Evolutionary conservation across 208 protist species (phyloP), one percentile per base, ranked within the genome.

Genomic region (Leishmania arabica): DNA sequence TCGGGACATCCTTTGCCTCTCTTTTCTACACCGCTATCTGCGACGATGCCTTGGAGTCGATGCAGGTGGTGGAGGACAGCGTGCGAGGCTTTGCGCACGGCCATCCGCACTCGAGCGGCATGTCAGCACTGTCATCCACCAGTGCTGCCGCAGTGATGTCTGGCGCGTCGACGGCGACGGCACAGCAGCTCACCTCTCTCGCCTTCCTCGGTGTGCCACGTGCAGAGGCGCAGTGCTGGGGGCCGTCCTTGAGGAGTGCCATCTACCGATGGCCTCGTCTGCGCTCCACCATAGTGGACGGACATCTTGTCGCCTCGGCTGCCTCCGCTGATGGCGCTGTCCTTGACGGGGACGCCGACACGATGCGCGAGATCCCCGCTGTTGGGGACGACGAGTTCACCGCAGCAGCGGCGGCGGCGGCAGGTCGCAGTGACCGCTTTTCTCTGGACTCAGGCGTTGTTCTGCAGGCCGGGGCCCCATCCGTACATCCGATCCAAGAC

Each of bases 51-150:
- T 79, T 89, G 64, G 89, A 92, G 68, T 91, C 92, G 56, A 86
- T 89, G 89, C 85, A 86, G 80, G 31, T 89, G 71, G 85, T 95
- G 60, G 88, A 93, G 78, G 92, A 95, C 80, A 90, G 86, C 71
- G 79, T 95, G 27, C 40, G 62, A 24, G 78, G 49, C 17, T 88
- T 83, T 37, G 73, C 78, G 56, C 37, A 21, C 17, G 74, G 71
- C 37, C 81, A 79, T 77, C 56, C 27, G 53, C 75, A 80, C 56
- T 58, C 49, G 40, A 83, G 62, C 60, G 66, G 42, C 56, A 56
- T 65, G 7, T 73, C 58, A 7, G 71, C 72, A 1, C 42, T 58
- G 13, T 37, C 31, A 8, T 68, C 70, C 13, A 58, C 80, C 27
- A 60, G 69, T 64, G 69, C 51, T 5, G 58, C 77, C 19, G 42